A percentile compares a stretch with the other conserved stretches of the same genome.
phyloP scores from a whole-genome alignment of 352 stramenopile genomes.

The Phytophthora sojae region DNA sequence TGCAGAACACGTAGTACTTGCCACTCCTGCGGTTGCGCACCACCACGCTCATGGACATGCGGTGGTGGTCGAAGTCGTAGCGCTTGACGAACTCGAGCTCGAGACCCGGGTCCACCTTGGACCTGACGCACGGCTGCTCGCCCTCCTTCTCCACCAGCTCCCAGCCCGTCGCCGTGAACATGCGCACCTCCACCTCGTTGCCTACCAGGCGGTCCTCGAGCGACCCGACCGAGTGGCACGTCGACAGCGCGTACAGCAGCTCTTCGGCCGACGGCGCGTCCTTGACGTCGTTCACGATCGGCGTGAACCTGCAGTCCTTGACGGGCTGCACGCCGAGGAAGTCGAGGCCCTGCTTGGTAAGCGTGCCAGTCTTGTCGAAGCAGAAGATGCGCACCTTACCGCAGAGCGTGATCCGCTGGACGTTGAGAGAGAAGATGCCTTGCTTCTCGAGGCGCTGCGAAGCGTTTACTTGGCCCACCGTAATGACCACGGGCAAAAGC shows the following conservation, averaged over 20 bases:
- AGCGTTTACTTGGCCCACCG: constrained; percentile 70
- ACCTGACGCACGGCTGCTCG: constrained; percentile 29
- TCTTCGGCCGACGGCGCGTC: constrained; percentile 16
- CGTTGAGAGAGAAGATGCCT: constrained; percentile 69
- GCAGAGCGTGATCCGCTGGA: constrained; percentile 68
- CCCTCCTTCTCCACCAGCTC: constrained; percentile 41
- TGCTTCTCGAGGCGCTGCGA: constrained; percentile 55
- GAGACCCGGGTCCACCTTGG: constrained; percentile 17
- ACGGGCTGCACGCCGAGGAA: constrained; percentile 52
- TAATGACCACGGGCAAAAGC: constrained; percentile 74
- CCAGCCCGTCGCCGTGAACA: constrained; percentile 72
- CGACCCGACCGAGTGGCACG: constrained; percentile 65
- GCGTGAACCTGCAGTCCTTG: constrained; percentile 14
- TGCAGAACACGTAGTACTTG: constrained; percentile 65
- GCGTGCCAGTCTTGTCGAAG: constrained; percentile 89
- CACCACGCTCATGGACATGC: constrained; percentile 84
- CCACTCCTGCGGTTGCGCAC: constrained; percentile 49
- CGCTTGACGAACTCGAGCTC: constrained; percentile 67
- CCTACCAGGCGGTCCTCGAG: constrained; percentile 60
- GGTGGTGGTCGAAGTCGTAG: constrained; percentile 85
- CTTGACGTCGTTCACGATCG: constrained; percentile 23
- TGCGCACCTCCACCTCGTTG: constrained; percentile 78
- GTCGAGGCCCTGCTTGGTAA: constrained; percentile 81
- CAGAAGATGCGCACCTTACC: constrained; percentile 77
- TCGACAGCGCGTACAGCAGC: constrained; percentile 48